Evolutionary conservation across 1,284 basidiomycete genomes (phyloP).

Genomic region (Marasmius fiardii): DNA sequence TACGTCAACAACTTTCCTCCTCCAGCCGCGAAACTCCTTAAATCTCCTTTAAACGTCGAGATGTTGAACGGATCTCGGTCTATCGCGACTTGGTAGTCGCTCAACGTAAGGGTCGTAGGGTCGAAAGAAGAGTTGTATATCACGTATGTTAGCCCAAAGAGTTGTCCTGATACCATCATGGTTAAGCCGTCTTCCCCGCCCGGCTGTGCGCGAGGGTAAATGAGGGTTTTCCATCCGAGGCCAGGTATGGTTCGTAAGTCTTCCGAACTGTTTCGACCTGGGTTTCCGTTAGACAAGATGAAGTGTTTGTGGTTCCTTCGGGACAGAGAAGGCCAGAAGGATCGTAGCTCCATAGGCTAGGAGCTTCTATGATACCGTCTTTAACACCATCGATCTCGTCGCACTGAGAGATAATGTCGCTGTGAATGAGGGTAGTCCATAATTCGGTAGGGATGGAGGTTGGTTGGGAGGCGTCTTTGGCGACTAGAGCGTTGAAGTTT

Average conservation of each 20-base stretch:
- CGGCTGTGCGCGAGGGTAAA: slow-evolving; percentile 24
- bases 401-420: slow-evolving; percentile 21
- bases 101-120: slow-evolving; percentile 5
- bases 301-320: slow-evolving; percentile 16
- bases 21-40: slow-evolving; percentile 16
- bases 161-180: slow-evolving; percentile 10
- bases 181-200: slow-evolving; percentile 6
- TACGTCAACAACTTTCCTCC: slow-evolving; percentile 21
- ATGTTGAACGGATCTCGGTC: slow-evolving; percentile 16
- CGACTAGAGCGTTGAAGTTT: slow-evolving; percentile 12
- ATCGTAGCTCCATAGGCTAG: slow-evolving; percentile 29
- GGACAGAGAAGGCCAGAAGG: slow-evolving; percentile 27
- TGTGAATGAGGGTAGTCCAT: slow-evolving; percentile 12
- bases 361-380: slow-evolving; percentile 32
- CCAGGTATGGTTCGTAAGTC: slow-evolving; percentile 28
- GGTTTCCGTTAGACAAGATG: slow-evolving; percentile 25
- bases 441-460: slow-evolving; percentile 8
- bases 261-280: slow-evolving; percentile 30
- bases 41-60: slow-evolving; percentile 17
- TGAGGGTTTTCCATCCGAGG: slow-evolving; percentile 22
- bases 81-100: slow-evolving; percentile 3
- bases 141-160: slow-evolving; percentile 15
- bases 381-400: slow-evolving; percentile 27
- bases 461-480: neutral
- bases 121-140: slow-evolving; percentile 13